Percentiles rank a stretch among this genome's conserved stretches.
phyloP scores from a whole-genome alignment of 257 asterid genomes.

The Solanum medicagineum region DNA sequence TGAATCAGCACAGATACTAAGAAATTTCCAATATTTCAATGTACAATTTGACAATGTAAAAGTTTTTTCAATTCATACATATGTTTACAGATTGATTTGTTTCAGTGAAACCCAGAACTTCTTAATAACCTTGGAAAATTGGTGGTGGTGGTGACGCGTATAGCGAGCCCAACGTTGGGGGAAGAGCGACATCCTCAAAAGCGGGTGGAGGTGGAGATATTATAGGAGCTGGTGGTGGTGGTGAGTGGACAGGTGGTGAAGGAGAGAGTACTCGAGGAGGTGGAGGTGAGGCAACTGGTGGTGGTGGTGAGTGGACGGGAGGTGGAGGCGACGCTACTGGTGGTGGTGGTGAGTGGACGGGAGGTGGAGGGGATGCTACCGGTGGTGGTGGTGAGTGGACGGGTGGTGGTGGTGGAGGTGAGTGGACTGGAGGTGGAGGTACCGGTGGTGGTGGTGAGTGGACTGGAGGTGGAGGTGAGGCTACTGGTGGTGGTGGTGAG shows the following conservation, averaged over 20 bases:
- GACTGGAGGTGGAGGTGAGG: fast-evolving
- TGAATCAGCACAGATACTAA: neutral
- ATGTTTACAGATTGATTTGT: neutral
- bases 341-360: neutral
- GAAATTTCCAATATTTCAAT: neutral
- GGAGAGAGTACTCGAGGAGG: neutral
- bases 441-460: neutral
- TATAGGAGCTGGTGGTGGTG: constrained; percentile 14
- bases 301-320: neutral
- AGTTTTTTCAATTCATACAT: neutral
- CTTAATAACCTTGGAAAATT: constrained; percentile 47
- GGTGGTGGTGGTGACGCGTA: constrained; percentile 78
- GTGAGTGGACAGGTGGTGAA: constrained; percentile 1
- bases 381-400: neutral
- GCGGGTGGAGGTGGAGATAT: constrained; percentile 28
- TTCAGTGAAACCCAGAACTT: neutral
- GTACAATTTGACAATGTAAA: neutral
- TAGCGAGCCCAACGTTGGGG: constrained; percentile 32
- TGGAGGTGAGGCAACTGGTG: neutral
- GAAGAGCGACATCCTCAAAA: constrained; percentile 12
- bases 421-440: neutral
- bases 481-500: neutral
- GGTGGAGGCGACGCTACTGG: neutral
- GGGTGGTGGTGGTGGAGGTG: too few species aligned
- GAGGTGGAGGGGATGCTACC: neutral